These are phyloP conservation scores for Urochloa ruziziensis DNA, from an alignment of 176 grass and related monocot genomes.

Conservation along the genomic window DNA sequence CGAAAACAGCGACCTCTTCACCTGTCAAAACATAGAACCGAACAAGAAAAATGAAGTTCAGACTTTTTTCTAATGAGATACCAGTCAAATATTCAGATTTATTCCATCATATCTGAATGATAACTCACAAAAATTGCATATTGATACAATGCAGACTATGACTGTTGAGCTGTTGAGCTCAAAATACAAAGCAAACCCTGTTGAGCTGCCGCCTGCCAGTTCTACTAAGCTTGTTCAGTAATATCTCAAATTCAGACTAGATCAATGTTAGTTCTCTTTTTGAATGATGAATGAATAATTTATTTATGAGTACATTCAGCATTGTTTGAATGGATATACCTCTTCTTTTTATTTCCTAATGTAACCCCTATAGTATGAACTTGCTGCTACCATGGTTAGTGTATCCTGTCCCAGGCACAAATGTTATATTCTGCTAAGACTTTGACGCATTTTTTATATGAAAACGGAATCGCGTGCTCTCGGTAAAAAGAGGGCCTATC, in stretches of 20 bases:
- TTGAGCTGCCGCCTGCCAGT: not conserved
- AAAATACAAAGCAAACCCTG: not conserved
- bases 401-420: not conserved
- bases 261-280: not conserved
- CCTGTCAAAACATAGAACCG: conserved; percentile 47
- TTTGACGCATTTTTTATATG: not conserved
- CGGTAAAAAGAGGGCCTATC: not conserved
- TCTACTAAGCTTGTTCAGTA: conserved; percentile 1
- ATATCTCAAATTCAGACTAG: not conserved
- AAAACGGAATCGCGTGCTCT: not conserved
- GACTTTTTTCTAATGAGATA: not conserved
- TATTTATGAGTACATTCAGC: not conserved
- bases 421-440: not conserved
- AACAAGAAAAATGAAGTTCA: conserved; percentile 1
- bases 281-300: not conserved
- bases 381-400: not conserved
- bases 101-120: not conserved
- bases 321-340: not conserved
- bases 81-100: not conserved
- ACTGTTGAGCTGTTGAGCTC: no score
- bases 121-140: not conserved
- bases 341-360: not conserved
- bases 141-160: not conserved
- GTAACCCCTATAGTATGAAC: not conserved
- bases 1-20: conserved; percentile 78